Percentiles rank a stretch among this genome's conserved stretches.
These are phyloP conservation scores for Scenedesmus sp. DNA, from an alignment of 163 green algal genomes.

Conservation along the genomic window DNA sequence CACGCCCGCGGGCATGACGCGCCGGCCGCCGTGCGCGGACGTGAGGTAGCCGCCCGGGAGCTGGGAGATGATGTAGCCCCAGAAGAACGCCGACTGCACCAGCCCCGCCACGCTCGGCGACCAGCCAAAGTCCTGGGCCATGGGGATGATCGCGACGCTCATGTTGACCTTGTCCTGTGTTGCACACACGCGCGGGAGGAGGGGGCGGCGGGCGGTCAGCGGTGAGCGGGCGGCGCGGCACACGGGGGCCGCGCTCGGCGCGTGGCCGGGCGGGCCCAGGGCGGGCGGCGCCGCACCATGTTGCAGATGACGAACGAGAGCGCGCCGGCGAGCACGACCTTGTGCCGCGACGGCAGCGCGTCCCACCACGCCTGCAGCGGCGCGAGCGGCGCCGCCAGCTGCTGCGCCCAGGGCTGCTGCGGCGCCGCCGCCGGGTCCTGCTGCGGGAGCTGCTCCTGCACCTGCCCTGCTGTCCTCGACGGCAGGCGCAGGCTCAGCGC, in stretches of 20 bases:
- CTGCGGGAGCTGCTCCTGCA: constrained; percentile 27
- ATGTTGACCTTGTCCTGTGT: constrained; percentile 92
- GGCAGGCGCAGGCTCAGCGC: too few species aligned
- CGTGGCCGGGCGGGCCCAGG: not conserved
- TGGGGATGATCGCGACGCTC: constrained; percentile 95
- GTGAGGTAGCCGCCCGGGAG: constrained; percentile 85
- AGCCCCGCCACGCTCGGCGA: constrained; percentile 81
- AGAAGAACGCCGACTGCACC: constrained; percentile 96
- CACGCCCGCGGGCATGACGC: constrained; percentile 76
- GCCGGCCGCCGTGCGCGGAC: constrained; percentile 65
- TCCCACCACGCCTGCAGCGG: constrained; percentile 24
- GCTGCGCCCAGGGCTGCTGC: too few species aligned
- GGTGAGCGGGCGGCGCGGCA: not conserved
- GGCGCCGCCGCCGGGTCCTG: not conserved
- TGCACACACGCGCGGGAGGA: too few species aligned
- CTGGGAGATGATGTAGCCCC: constrained; percentile 91
- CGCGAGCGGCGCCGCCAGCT: not conserved
- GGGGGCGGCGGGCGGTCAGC: not conserved
- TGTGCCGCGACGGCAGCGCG: constrained; percentile 61
- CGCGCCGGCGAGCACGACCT: constrained; percentile 68
- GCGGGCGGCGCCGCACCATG: constrained; percentile 60
- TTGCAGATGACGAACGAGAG: constrained; percentile 89
- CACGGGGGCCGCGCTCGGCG: not conserved
- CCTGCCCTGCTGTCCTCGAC: too few species aligned
- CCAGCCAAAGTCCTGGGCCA: constrained; percentile 94